Evolutionary conservation across 2,329 filamentous ascomycete species (phyloP).

Genomic region (Colletotrichum incanum): DNA sequence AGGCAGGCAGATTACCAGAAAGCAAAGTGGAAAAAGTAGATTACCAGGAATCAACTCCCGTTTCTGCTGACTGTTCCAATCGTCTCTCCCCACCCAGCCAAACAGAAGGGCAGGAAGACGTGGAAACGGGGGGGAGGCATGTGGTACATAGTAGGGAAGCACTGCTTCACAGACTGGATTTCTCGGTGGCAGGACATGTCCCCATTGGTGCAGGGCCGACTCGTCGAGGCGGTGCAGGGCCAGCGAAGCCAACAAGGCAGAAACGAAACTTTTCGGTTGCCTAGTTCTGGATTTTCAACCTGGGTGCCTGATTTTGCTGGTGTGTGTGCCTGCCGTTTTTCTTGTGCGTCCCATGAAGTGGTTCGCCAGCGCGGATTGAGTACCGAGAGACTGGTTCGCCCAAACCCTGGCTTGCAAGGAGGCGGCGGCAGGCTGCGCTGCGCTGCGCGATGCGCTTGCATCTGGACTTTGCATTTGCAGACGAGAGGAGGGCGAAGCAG

Average conservation of each 20-base stretch:
- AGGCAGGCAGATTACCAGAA: background rate
- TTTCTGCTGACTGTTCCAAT: conserved; percentile 28
- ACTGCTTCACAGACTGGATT: conserved; percentile 18
- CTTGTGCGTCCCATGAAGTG: conserved; percentile 5
- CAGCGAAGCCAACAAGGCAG: conserved; percentile 37
- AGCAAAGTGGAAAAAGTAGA: conserved; percentile 40
- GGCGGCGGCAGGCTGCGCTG: conserved; percentile 2
- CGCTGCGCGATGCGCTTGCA: background rate
- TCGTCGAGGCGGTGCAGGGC: conserved; percentile 36
- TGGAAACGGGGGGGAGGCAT: conserved; percentile 5
- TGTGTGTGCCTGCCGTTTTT: background rate
- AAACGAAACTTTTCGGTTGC: conserved; percentile 24
- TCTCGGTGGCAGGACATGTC: conserved; percentile 24
- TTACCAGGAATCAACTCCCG: conserved; percentile 32
- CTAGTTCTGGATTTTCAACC: conserved; percentile 26
- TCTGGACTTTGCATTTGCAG: conserved; percentile 5
- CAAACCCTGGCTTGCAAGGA: background rate
- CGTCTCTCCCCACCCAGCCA: conserved; percentile 3
- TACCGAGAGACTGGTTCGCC: conserved; percentile 36
- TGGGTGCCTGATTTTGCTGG: conserved; percentile 26
- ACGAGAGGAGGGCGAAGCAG: conserved; percentile 7
- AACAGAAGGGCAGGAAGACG: background rate
- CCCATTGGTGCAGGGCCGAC: conserved; percentile 29
- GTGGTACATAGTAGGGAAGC: conserved; percentile 26
- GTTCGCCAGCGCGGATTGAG: conserved; percentile 33